These are phyloP conservation scores for Madurella mycetomatis DNA, from an alignment of 2,329 filamentous ascomycete genomes.

Conservation along the genomic window DNA sequence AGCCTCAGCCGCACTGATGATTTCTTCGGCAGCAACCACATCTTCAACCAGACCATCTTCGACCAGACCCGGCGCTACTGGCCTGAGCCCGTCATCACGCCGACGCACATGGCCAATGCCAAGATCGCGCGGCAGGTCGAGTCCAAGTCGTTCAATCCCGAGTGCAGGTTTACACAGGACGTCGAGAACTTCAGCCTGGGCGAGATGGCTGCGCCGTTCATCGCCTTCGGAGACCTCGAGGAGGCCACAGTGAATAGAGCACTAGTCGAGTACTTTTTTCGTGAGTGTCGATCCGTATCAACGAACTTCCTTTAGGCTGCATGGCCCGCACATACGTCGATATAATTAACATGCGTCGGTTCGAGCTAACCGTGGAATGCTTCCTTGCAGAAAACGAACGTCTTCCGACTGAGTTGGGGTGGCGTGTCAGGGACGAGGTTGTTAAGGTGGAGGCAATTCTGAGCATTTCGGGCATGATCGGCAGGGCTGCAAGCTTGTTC, in stretches of 20 bases:
- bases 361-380: background rate
- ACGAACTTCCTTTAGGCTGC: too few relatives aligned
- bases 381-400: constrained; percentile 10
- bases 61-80: too few relatives aligned
- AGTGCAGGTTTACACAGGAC: background rate
- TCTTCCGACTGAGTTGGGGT: constrained; percentile 12
- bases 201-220: constrained; percentile 12
- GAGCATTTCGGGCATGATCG: constrained; percentile 2
- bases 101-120: too few relatives aligned
- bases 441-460: constrained; percentile 1
- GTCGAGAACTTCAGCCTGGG: constrained; percentile 6
- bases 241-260: constrained; percentile 3
- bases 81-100: too few relatives aligned
- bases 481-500: constrained; percentile 2
- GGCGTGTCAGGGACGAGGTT: background rate
- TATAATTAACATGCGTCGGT: too few relatives aligned
- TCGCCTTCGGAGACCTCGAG: constrained; percentile 9
- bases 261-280: constrained; percentile 10
- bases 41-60: too few relatives aligned
- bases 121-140: too few relatives aligned
- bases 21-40: too few relatives aligned
- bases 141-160: constrained; percentile 9
- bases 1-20: constrained; percentile 25
- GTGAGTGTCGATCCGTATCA: background rate
- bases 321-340: too few relatives aligned